These are phyloP conservation scores for Avena sativa DNA, from an alignment of 176 grass and related monocot species.

Conservation along the genomic window DNA sequence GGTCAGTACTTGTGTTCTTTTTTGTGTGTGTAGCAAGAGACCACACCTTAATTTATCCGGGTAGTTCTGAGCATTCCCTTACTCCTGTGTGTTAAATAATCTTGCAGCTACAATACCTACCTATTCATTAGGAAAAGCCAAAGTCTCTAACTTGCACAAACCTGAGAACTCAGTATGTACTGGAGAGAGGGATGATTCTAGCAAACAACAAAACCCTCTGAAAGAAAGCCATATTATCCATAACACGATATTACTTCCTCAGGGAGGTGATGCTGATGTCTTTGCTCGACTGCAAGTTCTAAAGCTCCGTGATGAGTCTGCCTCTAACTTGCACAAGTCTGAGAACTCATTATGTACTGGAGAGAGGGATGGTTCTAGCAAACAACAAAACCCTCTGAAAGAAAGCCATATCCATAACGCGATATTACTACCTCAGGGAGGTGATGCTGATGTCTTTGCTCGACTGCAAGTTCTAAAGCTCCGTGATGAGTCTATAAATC, in stretches of 20 bases:
- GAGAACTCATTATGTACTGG: conserved; percentile 1
- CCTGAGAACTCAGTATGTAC: neutral
- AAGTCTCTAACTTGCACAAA: conserved; percentile 26
- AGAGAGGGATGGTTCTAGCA: conserved; percentile 18
- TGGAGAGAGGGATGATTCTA: conserved; percentile 20
- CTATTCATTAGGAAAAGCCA: conserved; percentile 14
- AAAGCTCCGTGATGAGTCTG: conserved; percentile 40
- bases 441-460: conserved; percentile 48
- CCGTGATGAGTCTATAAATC: conserved; percentile 31
- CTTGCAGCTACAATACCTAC: conserved; percentile 4
- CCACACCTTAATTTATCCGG: conserved; percentile 3
- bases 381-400: conserved; percentile 41
- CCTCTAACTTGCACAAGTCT: neutral
- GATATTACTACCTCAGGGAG: conserved; percentile 24
- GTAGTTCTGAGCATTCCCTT: neutral
- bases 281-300: conserved; percentile 44
- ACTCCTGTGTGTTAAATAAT: conserved; percentile 16
- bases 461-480: conserved; percentile 44
- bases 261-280: conserved; percentile 41
- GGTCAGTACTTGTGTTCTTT: conserved; percentile 11
- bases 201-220: conserved; percentile 38
- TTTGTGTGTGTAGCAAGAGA: neutral
- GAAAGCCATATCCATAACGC: neutral
- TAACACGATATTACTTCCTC: conserved; percentile 17
- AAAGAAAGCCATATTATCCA: conserved; percentile 25